Percentiles rank a stretch among this genome's conserved stretches.
Conservation (phyloP, 2,329 filamentous ascomycete species). For the Talaromyces rugulosus region DNA sequence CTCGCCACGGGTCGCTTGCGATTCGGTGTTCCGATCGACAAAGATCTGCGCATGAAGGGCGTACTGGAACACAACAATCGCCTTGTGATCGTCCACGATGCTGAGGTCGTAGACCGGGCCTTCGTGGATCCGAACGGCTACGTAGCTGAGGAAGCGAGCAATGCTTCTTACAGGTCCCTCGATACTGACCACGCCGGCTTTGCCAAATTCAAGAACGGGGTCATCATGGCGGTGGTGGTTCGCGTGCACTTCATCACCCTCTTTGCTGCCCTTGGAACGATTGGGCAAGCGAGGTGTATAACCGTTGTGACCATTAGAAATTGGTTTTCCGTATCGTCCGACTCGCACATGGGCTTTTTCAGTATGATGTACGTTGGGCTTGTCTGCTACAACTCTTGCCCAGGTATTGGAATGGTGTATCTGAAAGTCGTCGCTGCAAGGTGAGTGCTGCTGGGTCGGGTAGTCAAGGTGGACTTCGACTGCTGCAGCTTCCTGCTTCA, state of each 20-base stretch:
- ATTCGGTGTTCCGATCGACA: constrained; percentile 26
- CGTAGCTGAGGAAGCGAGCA: constrained; percentile 22
- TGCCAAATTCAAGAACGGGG: constrained; percentile 18
- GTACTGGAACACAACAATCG: constrained; percentile 36
- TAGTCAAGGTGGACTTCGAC: neutral
- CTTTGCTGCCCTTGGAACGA: neutral
- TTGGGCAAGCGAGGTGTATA: neutral
- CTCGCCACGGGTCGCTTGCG: constrained; percentile 23
- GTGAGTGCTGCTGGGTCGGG: neutral
- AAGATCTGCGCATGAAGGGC: constrained; percentile 32
- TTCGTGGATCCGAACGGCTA: constrained; percentile 35
- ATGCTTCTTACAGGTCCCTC: constrained; percentile 19
- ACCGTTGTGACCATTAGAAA: neutral
- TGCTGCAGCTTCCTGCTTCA: neutral
- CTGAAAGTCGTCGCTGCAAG: neutral
- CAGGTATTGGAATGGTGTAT: neutral
- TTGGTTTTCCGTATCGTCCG: neutral
- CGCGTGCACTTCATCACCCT: neutral
- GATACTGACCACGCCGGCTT: constrained; percentile 25
- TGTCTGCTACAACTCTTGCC: neutral
- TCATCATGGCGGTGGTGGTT: neutral
- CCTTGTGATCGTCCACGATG: constrained; percentile 24
- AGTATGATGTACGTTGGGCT: neutral
- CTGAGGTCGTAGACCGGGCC: constrained; percentile 38
- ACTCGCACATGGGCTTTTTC: neutral